Evolutionary conservation across 805 yeast species (phyloP).

Genomic region (Hanseniaspora jakobsenii): DNA sequence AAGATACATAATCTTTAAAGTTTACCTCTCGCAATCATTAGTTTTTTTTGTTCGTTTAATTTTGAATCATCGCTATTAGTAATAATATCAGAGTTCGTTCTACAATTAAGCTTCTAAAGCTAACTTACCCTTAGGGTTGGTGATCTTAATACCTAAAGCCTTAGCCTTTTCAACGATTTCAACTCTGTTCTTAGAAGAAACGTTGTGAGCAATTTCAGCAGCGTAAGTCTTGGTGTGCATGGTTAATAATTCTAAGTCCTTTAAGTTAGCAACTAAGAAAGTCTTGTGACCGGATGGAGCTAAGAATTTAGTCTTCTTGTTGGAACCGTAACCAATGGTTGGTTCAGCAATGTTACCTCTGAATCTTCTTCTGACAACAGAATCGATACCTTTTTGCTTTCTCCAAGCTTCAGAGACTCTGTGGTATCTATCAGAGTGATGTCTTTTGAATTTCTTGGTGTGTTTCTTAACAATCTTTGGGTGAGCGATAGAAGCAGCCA

Average conservation of each 20-base stretch:
- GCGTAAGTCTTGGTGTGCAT: constrained; percentile 98
- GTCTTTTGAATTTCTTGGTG: constrained; percentile 98
- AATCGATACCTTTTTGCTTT: constrained; percentile 99
- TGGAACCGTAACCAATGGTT: constrained; percentile 99
- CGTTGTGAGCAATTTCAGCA: constrained; percentile 99
- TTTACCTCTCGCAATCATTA: no score
- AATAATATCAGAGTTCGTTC: constrained; percentile 1
- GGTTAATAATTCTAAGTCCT: constrained; percentile 88
- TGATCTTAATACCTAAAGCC: constrained; percentile 95
- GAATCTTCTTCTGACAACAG: constrained; percentile 99
- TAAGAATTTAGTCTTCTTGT: constrained; percentile 95
- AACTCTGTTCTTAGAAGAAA: constrained; percentile 97
- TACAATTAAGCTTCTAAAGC: constrained; percentile 79
- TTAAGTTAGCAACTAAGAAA: constrained; percentile 81
- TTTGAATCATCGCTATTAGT: no score
- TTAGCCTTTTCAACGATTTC: constrained; percentile 92
- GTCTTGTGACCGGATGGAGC: constrained; percentile 97
- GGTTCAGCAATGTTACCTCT: constrained; percentile 99
- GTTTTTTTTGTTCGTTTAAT: no score
- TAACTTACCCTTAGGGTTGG: constrained; percentile 98
- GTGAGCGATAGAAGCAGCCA: constrained; percentile 97
- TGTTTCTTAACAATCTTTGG: constrained; percentile 99
- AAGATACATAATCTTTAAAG: no score
- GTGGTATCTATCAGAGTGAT: constrained; percentile 98
- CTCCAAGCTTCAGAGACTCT: constrained; percentile 99